phyloP scores from a whole-genome alignment of 2,329 filamentous ascomycete genomes.

The Botrytis elliptica region DNA sequence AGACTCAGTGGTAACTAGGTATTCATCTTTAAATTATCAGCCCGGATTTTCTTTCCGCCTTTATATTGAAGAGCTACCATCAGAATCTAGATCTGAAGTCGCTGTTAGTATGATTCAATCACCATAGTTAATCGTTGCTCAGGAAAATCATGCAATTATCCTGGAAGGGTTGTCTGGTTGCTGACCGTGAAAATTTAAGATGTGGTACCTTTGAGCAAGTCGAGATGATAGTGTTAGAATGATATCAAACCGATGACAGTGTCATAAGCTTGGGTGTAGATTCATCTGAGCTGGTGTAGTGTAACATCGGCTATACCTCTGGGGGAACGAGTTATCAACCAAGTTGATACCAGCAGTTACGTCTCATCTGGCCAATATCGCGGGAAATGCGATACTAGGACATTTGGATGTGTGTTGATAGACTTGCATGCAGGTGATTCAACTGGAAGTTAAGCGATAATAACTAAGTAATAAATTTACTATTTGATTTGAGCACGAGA shows the following conservation, averaged over 20 bases:
- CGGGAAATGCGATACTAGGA: too few species aligned
- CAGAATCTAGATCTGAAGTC: background rate
- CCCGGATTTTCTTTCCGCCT: fast-evolving
- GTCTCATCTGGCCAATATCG: too few species aligned
- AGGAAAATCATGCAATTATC: background rate
- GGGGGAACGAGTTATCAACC: too few species aligned
- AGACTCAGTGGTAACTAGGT: background rate
- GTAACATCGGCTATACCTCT: too few species aligned
- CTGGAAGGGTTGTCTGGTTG: background rate
- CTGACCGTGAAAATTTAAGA: background rate
- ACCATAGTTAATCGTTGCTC: background rate
- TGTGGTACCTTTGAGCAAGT: background rate
- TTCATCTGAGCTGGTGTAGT: background rate
- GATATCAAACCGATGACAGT: background rate
- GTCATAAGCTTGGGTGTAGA: background rate
- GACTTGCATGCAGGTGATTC: too few species aligned
- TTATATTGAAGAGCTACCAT: background rate
- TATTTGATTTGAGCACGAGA: too few species aligned
- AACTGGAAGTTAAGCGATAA: too few species aligned
- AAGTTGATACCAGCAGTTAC: too few species aligned
- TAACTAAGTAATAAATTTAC: too few species aligned
- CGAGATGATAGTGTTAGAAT: background rate
- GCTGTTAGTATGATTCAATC: background rate
- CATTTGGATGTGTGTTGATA: too few species aligned
- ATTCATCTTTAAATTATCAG: background rate